These are phyloP conservation scores for Ensete glaucum DNA, from an alignment of 176 grass and related monocot genomes.

Conservation along the genomic window DNA sequence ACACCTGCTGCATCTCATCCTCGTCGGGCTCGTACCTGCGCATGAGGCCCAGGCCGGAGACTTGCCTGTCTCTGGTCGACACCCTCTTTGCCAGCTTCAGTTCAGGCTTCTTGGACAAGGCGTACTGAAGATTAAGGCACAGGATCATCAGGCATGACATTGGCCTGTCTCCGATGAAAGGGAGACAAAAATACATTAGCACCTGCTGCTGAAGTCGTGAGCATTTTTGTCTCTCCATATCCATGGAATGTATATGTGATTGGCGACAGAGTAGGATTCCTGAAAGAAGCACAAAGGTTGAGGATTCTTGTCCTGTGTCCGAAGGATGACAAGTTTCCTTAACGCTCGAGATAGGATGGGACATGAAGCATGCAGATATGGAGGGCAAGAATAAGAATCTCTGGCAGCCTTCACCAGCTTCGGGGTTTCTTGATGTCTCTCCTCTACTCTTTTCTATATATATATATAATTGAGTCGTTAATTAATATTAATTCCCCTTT, in stretches of 20 bases:
- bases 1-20: constrained; percentile 61
- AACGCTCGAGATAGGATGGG: constrained; percentile 28
- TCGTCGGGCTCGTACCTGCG: constrained; percentile 36
- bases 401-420: neutral
- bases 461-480: too few relatives aligned
- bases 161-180: constrained; percentile 14
- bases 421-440: too few relatives aligned
- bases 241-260: too few relatives aligned
- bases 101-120: constrained; percentile 13
- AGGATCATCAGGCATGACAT: constrained; percentile 20
- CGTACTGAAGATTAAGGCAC: constrained; percentile 48
- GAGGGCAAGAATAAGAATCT: constrained; percentile 35
- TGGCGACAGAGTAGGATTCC: neutral
- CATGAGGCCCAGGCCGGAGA: constrained; percentile 26
- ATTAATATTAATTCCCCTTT: too few relatives aligned
- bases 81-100: constrained; percentile 16
- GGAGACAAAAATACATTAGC: too few relatives aligned
- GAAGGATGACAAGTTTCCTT: neutral
- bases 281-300: neutral
- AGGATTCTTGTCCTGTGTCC: neutral
- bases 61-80: constrained; percentile 30
- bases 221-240: too few relatives aligned
- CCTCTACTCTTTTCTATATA: too few relatives aligned
- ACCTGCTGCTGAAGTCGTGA: too few relatives aligned
- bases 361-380: constrained; percentile 22